phyloP scores from a whole-genome alignment of 495 filamentous ascomycete species.

The Penicillium steckii region DNA sequence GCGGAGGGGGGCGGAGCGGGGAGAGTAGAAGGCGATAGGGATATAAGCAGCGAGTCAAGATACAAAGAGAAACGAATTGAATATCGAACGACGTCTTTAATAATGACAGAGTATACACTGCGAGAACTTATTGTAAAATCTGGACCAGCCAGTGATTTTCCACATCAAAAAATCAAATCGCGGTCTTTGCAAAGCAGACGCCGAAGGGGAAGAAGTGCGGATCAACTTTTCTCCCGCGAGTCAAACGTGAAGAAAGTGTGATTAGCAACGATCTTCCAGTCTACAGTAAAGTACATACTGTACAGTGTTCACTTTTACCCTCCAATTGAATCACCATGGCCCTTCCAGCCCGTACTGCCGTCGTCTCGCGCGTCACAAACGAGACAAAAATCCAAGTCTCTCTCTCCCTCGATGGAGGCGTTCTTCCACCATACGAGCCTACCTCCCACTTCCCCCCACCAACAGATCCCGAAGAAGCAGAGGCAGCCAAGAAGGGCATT shows the following conservation, averaged over 20 bases:
- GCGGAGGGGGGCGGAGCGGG: constrained; percentile 1
- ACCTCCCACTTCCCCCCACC: constrained; percentile 41
- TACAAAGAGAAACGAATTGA: background rate
- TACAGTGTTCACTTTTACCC: background rate
- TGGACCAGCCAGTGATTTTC: constrained; percentile 24
- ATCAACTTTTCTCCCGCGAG: constrained; percentile 30
- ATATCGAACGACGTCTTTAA: background rate
- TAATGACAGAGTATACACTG: background rate
- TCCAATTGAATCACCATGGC: constrained; percentile 25
- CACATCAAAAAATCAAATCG: background rate
- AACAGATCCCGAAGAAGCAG: constrained; percentile 36
- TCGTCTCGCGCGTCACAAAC: constrained; percentile 83
- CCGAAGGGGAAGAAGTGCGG: constrained; percentile 11
- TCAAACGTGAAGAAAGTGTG: constrained; percentile 19
- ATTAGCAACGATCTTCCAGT: constrained; percentile 12
- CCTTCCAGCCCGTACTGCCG: constrained; percentile 60
- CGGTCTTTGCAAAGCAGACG: background rate
- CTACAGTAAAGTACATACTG: background rate
- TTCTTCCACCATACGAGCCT: constrained; percentile 60
- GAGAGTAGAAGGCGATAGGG: background rate
- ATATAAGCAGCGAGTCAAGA: background rate
- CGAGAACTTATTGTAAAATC: background rate
- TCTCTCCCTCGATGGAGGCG: constrained; percentile 89
- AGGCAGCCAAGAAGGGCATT: constrained; percentile 66
- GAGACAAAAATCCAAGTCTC: constrained; percentile 94